Conservation (phyloP, 2,329 filamentous ascomycete genomes). For the Graphilbum sp. region DNA sequence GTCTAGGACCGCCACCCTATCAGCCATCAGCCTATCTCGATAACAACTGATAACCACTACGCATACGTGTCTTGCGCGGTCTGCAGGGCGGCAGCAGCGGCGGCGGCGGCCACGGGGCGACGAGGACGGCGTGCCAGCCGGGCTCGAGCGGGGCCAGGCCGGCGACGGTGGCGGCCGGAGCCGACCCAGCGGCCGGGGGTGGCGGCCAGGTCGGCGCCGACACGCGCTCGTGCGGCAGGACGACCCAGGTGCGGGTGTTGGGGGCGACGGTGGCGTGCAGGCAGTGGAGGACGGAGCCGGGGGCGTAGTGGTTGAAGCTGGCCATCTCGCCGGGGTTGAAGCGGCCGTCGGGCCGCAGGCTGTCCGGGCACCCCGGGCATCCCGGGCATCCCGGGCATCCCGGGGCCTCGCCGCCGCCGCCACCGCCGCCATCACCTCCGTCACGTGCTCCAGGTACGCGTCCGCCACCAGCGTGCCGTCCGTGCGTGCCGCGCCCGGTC, state of each 20-base stretch:
- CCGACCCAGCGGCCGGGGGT: constrained; percentile 4
- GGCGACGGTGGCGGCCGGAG: constrained; percentile 5
- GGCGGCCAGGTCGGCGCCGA: not conserved
- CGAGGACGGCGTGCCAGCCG: too few relatives aligned
- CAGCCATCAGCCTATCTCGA: too few relatives aligned
- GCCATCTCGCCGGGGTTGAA: constrained; percentile 24
- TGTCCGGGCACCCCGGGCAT: constrained; percentile 25
- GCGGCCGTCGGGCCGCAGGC: constrained; percentile 18
- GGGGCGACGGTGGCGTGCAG: constrained; percentile 18
- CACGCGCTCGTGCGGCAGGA: constrained; percentile 4
- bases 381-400: too few relatives aligned
- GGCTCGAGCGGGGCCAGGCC: too few relatives aligned
- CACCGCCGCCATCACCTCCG: constrained; percentile 13
- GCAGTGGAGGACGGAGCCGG: constrained; percentile 21
- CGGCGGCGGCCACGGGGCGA: too few relatives aligned
- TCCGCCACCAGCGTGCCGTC: constrained; percentile 20
- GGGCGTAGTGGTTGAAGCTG: constrained; percentile 24
- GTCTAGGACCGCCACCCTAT: too few relatives aligned
- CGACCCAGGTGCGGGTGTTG: constrained; percentile 6
- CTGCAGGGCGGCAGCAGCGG: too few relatives aligned
- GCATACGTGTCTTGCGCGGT: too few relatives aligned
- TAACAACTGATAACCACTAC: too few relatives aligned
- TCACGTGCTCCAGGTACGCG: constrained; percentile 20
- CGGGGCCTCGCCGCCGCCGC: too few relatives aligned
- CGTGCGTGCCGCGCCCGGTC: constrained; percentile 18